These are phyloP conservation scores for Fusarium brachygibbosum DNA, from an alignment of 2,329 filamentous ascomycete genomes.

Conservation along the genomic window DNA sequence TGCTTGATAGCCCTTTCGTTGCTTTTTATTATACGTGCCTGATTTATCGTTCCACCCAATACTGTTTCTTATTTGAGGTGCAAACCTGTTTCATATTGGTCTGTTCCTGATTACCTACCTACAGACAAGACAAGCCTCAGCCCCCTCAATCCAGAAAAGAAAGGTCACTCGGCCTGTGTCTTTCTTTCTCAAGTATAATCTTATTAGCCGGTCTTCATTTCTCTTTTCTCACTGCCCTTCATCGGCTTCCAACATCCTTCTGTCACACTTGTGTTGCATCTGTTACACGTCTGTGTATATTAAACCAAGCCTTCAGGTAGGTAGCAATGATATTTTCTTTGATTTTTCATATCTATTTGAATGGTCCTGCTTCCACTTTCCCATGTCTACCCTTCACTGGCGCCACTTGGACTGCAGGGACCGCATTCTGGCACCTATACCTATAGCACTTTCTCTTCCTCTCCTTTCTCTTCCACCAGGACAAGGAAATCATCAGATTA, in stretches of 20 bases:
- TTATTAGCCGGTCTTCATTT: conserved; percentile 17
- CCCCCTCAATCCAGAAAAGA: conserved; percentile 4
- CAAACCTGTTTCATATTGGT: conserved; percentile 24
- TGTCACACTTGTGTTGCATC: conserved; percentile 32
- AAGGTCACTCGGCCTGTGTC: conserved; percentile 19
- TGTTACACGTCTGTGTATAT: conserved; percentile 16
- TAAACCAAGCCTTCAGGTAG: conserved; percentile 6
- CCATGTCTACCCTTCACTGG: background rate
- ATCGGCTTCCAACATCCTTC: conserved; percentile 28
- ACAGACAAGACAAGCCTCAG: background rate
- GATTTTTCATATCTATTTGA: background rate
- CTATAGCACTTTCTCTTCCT: background rate
- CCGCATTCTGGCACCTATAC: conserved; percentile 14
- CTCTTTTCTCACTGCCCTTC: conserved; percentile 1
- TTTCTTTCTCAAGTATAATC: conserved; percentile 20
- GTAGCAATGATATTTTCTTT: conserved; percentile 11
- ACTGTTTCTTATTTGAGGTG: conserved; percentile 21
- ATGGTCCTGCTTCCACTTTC: background rate
- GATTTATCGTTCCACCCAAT: conserved; percentile 10
- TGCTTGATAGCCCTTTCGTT: conserved; percentile 9
- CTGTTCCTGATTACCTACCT: conserved; percentile 40
- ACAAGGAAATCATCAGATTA: conserved; percentile 11
- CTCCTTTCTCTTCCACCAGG: background rate
- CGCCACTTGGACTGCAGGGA: conserved; percentile 23
- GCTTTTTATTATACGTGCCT: conserved; percentile 30